These are phyloP conservation scores for Wickerhamomyces chaumierensis DNA, from an alignment of 805 yeast genomes.

Conservation along the genomic window DNA sequence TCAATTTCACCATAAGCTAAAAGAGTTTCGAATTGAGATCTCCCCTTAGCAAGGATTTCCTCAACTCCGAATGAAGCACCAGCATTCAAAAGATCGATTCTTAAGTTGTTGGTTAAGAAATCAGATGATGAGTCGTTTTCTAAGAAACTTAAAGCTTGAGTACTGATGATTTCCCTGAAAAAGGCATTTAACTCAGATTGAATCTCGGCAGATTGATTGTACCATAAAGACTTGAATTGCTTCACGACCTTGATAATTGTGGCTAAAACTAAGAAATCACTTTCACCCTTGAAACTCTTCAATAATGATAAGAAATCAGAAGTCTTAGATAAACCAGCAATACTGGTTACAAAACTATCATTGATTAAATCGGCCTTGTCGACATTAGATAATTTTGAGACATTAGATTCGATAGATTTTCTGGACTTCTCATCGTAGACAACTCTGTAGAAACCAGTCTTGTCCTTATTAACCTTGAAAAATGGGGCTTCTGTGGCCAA, in stretches of 20 bases:
- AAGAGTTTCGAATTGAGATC: slow-evolving; percentile 28
- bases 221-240: slow-evolving; percentile 37
- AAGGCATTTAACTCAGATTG: slow-evolving; percentile 37
- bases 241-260: slow-evolving; percentile 37
- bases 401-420: slow-evolving; percentile 46
- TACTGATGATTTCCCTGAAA: slow-evolving; percentile 39
- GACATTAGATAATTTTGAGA: slow-evolving; percentile 47
- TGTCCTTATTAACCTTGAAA: slow-evolving; percentile 62
- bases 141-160: slow-evolving; percentile 47
- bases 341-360: slow-evolving; percentile 56
- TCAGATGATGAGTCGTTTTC: slow-evolving; percentile 44
- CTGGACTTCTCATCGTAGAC: slow-evolving; percentile 56
- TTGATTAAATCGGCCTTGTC: slow-evolving; percentile 71
- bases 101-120: slow-evolving; percentile 53
- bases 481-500: slow-evolving; percentile 28
- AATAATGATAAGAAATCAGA: slow-evolving; percentile 47
- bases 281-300: slow-evolving; percentile 44
- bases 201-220: slow-evolving; percentile 36
- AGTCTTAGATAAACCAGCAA: slow-evolving; percentile 58
- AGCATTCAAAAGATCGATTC: slow-evolving; percentile 45
- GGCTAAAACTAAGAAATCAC: slow-evolving; percentile 56
- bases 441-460: slow-evolving; percentile 66
- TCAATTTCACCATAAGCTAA: slow-evolving; percentile 46
- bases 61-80: slow-evolving; percentile 44
- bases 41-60: slow-evolving; percentile 31